Evolutionary conservation across 495 filamentous ascomycete genomes (phyloP), one percentile per base, ranked within the genome.

Genomic region (Penicillium daleae): DNA sequence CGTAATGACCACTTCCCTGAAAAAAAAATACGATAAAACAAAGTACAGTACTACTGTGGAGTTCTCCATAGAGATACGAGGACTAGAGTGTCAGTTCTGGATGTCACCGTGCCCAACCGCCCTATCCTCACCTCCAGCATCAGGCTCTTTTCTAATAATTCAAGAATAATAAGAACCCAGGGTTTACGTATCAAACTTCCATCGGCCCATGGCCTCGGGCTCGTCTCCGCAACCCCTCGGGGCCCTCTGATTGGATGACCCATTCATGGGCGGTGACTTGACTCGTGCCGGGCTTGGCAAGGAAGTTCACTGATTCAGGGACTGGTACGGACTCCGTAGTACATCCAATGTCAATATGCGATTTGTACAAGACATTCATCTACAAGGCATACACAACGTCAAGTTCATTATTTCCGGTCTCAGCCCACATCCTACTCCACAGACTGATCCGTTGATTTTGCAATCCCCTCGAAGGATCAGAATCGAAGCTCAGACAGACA

Each of bases 151-250:
- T n/a, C n/a, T n/a, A n/a, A n/a, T n/a, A n/a, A n/a, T n/a, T n/a
- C n/a, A n/a, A n/a, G n/a, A n/a, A n/a, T n/a, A n/a, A n/a, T n/a
- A n/a, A n/a, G n/a, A n/a, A n/a, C n/a, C n/a, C n/a, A n/a, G n/a
- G n/a, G n/a, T n/a, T n/a, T n/a, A n/a, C n/a, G n/a, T n/a, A n/a
- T n/a, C n/a, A n/a, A n/a, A n/a, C n/a, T n/a, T n/a, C n/a, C n/a
- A n/a, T n/a, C n/a, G n/a, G n/a, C 27, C 51, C 51, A 33, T 7
- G n/a, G 29, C 29, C 24, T 54, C 51, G 51, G 50, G 51, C 51
- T 33, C 51, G n/a, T 17, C 29, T 2, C 17, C 15, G 13, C 5
- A 3, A n/a, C n/a, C n/a, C n/a, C n/a, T 10, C n/a, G 27, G 27
- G 51, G 27, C 51, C 2, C 17, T 17, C 12, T 39, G 35, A 39